A percentile compares a stretch with the other conserved stretches of the same genome.
phyloP scores from a whole-genome alignment of 129 eudicot species.

The Saposhnikovia divaricata region DNA sequence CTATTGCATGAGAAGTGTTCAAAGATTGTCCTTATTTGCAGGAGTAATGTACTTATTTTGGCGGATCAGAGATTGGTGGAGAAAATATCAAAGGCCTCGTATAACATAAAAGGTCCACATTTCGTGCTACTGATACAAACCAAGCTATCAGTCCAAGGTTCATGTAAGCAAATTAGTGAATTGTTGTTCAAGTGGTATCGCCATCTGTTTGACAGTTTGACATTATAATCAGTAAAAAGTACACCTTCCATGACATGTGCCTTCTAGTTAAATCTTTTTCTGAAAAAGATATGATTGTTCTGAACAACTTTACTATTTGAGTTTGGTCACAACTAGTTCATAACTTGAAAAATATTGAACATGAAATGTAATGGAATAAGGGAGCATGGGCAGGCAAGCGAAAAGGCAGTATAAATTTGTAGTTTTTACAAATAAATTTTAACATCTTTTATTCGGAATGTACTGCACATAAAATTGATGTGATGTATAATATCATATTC shows the following conservation, averaged over 20 bases:
- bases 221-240: neutral
- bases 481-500: neutral
- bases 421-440: neutral
- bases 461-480: neutral
- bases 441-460: no score
- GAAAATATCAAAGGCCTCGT: conserved; percentile 18
- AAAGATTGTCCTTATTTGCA: conserved; percentile 12
- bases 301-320: neutral
- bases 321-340: neutral
- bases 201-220: neutral
- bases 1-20: conserved; percentile 17
- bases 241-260: neutral
- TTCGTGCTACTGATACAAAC: conserved; percentile 9
- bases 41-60: conserved; percentile 12
- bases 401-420: neutral
- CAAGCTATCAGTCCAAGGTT: neutral
- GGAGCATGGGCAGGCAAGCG: neutral
- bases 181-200: conserved; percentile 4
- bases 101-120: conserved; percentile 9
- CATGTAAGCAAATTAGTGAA: conserved; percentile 11
- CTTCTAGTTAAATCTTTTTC: neutral
- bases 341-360: no score
- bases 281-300: neutral
- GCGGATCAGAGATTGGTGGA: conserved; percentile 13
- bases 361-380: no score